These are phyloP conservation scores for Furcasterigmium furcatum DNA, from an alignment of 2,329 filamentous ascomycete genomes.

Conservation along the genomic window DNA sequence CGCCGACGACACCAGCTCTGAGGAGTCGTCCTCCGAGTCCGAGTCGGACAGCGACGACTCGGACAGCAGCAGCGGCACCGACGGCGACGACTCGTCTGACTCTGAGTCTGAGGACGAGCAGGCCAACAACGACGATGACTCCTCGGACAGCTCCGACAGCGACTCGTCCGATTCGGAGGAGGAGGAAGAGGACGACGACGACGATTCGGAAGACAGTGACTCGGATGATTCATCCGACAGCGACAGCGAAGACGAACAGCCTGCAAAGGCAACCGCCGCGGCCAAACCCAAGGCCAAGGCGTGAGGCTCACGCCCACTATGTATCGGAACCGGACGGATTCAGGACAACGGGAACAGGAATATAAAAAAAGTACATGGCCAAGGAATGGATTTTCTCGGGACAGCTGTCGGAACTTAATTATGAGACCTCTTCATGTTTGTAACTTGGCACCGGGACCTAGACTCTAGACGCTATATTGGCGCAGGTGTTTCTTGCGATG, in stretches of 20 bases:
- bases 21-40: constrained; percentile 24
- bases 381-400: no score
- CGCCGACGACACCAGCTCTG: constrained; percentile 35
- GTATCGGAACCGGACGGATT: no score
- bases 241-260: constrained; percentile 2
- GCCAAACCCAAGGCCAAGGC: constrained; percentile 9
- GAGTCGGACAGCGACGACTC: constrained; percentile 24
- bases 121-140: constrained; percentile 24
- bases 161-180: constrained; percentile 37
- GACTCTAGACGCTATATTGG: no score
- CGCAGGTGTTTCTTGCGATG: no score
- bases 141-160: constrained; percentile 34
- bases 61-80: constrained; percentile 23
- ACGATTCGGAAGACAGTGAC: constrained; percentile 25
- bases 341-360: no score
- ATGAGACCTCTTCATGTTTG: no score
- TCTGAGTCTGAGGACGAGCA: constrained; percentile 32
- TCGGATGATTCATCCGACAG: constrained; percentile 21
- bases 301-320: background rate
- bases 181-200: constrained; percentile 25
- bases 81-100: constrained; percentile 22
- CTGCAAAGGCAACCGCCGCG: background rate
- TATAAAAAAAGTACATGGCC: no score
- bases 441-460: no score
- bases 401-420: no score